phyloP scores from a whole-genome alignment of 805 yeast species.

The Zygosaccharomyces kombuchaensis region DNA sequence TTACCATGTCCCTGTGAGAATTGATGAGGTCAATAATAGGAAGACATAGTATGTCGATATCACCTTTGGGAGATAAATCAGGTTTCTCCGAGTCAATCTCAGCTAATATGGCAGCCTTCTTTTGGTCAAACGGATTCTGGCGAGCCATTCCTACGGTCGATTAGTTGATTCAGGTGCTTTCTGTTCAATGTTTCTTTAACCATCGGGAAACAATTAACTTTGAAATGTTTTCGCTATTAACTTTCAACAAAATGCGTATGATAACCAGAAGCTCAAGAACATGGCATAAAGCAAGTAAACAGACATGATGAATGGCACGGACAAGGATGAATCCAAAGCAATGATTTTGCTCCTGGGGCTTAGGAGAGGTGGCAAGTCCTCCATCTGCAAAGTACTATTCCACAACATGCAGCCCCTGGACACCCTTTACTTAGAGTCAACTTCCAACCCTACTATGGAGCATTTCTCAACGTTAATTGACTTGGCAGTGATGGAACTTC shows the following conservation, averaged over 20 bases:
- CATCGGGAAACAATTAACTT: background rate
- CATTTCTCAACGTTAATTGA: slow-evolving; percentile 80
- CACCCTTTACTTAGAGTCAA: slow-evolving; percentile 83
- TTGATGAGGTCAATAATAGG: slow-evolving; percentile 73
- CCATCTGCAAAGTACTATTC: slow-evolving; percentile 92
- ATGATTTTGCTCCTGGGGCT: slow-evolving; percentile 85
- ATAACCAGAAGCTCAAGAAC: background rate
- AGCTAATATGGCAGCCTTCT: slow-evolving; percentile 50
- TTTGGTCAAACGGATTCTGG: slow-evolving; percentile 61
- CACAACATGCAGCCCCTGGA: slow-evolving; percentile 96
- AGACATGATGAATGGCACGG: slow-evolving; percentile 3
- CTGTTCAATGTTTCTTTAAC: background rate
- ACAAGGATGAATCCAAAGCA: slow-evolving; percentile 54
- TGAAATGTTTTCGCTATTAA: background rate
- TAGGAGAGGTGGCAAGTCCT: slow-evolving; percentile 87
- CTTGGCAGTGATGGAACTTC: slow-evolving; percentile 85
- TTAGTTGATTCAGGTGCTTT: background rate
- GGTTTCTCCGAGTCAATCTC: slow-evolving; percentile 47
- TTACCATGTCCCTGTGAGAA: slow-evolving; percentile 60
- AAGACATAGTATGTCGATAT: slow-evolving; percentile 67
- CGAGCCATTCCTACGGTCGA: slow-evolving; percentile 8
- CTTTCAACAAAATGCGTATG: background rate
- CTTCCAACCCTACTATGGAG: slow-evolving; percentile 84
- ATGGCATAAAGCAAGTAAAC: background rate
- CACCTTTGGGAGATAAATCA: slow-evolving; percentile 83